phyloP scores from a whole-genome alignment of 306 rosid genomes.

The Trichosanthes cucumerina region DNA sequence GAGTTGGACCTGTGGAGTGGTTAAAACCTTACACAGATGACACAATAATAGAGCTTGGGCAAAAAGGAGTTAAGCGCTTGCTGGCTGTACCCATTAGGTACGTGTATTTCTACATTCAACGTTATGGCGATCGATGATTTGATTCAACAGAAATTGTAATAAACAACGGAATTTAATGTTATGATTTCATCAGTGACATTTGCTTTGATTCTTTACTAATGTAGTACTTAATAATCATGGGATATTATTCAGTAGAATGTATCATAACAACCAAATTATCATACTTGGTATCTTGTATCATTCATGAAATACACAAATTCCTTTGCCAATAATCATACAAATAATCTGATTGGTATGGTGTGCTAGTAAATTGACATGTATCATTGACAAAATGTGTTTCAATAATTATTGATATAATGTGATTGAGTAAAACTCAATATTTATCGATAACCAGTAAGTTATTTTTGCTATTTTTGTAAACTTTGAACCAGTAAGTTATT shows the following conservation, averaged over 20 bases:
- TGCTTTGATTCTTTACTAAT: background rate
- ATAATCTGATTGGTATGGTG: background rate
- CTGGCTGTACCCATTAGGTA: constrained; percentile 98
- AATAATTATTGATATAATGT: background rate
- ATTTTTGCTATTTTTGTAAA: background rate
- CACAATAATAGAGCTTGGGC: constrained; percentile 88
- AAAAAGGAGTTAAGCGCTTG: constrained; percentile 72
- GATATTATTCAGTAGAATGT: background rate
- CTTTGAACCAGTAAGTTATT: background rate
- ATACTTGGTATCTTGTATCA: background rate
- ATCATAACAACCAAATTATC: background rate
- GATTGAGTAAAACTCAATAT: background rate
- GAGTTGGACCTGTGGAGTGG: constrained; percentile 99
- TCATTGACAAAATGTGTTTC: background rate
- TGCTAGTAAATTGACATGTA: background rate
- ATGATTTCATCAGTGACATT: background rate
- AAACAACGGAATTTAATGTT: background rate
- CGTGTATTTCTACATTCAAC: background rate
- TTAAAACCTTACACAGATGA: constrained; percentile 96
- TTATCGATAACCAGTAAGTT: background rate
- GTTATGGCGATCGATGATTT: background rate
- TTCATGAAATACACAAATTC: background rate
- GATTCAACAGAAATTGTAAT: background rate
- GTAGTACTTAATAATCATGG: background rate
- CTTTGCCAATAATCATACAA: background rate